Conservation (phyloP, 805 yeast species). For the Pichia pseudocactophila region DNA sequence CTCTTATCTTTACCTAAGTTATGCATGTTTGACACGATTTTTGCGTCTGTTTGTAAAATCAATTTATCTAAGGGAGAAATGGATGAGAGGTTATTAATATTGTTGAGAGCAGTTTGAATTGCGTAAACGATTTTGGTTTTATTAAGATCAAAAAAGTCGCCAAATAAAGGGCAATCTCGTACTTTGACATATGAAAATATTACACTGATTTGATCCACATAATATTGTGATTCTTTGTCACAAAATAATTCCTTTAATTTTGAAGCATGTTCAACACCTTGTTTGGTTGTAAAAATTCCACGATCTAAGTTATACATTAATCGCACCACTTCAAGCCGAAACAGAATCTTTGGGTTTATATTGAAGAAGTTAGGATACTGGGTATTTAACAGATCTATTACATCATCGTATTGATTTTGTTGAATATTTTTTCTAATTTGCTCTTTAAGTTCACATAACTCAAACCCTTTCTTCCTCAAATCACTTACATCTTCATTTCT, state of each 20-base stretch:
- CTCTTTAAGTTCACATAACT: slow-evolving; percentile 32
- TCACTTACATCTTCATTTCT: slow-evolving; percentile 22
- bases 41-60: slow-evolving; percentile 16
- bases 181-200: slow-evolving; percentile 48
- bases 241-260: slow-evolving; percentile 27
- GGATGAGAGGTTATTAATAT: slow-evolving; percentile 8
- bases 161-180: slow-evolving; percentile 27
- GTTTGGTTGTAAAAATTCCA: slow-evolving; percentile 16
- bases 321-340: slow-evolving; percentile 36
- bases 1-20: slow-evolving; percentile 22
- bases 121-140: slow-evolving; percentile 31
- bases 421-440: slow-evolving; percentile 33
- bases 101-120: slow-evolving; percentile 30
- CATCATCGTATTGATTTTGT: slow-evolving; percentile 37
- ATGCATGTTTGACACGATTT: slow-evolving; percentile 10
- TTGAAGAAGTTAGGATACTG: slow-evolving; percentile 33
- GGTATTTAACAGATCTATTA: slow-evolving; percentile 29
- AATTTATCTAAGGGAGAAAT: slow-evolving; percentile 20
- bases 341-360: slow-evolving; percentile 26
- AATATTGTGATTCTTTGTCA: slow-evolving; percentile 26
- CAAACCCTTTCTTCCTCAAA: slow-evolving; percentile 21
- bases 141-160: slow-evolving; percentile 29
- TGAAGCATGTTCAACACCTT: slow-evolving; percentile 34
- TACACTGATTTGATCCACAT: slow-evolving; percentile 39
- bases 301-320: slow-evolving; percentile 31